phyloP scores from a whole-genome alignment of 768 basidiomycete genomes.

The Artomyces pyxidatus region DNA sequence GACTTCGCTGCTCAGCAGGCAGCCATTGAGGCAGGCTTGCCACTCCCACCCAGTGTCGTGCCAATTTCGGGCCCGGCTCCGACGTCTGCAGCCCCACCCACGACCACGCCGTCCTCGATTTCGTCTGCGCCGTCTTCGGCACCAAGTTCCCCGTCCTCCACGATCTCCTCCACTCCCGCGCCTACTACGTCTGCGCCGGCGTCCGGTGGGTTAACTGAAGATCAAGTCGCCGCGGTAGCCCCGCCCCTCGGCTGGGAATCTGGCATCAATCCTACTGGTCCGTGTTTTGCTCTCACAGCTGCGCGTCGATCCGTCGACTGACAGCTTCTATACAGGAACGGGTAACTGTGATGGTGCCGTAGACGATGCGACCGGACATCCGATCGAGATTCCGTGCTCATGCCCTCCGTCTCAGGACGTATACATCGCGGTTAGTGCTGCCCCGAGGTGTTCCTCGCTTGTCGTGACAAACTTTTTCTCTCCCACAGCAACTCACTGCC shows the following conservation, averaged over 20 bases:
- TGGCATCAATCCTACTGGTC: conserved; percentile 14
- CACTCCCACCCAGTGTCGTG: neutral
- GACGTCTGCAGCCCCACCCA: neutral
- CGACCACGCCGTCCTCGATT: neutral
- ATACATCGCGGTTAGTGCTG: conserved; percentile 23
- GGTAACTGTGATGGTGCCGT: conserved; percentile 30
- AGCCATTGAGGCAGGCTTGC: conserved; percentile 2
- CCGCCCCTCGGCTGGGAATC: conserved; percentile 17
- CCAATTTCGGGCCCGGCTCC: neutral
- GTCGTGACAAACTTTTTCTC: conserved; percentile 8
- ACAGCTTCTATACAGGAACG: conserved; percentile 14
- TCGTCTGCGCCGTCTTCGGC: neutral
- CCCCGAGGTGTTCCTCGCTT: no score
- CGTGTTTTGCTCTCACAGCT: conserved; percentile 2
- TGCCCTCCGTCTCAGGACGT: conserved; percentile 27
- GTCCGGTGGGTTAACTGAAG: neutral
- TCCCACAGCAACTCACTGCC: conserved; percentile 12
- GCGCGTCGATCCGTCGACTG: neutral
- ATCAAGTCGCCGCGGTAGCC: conserved; percentile 10
- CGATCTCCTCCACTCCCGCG: neutral
- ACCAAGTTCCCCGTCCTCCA: neutral
- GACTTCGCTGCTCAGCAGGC: conserved; percentile 36
- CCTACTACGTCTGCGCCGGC: neutral
- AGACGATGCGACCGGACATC: conserved; percentile 23
- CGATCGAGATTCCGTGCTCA: conserved; percentile 30